These are phyloP conservation scores for Cryptosporidium baileyi DNA, from an alignment of 169 alveolate species.

Conservation along the genomic window DNA sequence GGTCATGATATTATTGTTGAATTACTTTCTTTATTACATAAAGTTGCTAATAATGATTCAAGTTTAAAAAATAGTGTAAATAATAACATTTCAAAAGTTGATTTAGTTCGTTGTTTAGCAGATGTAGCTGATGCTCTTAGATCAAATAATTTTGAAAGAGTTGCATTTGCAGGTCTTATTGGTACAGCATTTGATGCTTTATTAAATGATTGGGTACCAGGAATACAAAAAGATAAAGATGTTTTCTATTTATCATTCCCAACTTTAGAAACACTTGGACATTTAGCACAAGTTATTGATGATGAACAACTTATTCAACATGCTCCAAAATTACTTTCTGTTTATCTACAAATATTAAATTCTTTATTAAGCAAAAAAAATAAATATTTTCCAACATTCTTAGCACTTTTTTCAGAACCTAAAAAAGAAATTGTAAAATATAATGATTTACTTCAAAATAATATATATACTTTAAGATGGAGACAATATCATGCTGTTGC, in stretches of 20 bases:
- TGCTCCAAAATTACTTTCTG: conserved; percentile 60
- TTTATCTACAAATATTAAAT: conserved; percentile 54
- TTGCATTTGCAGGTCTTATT: conserved; percentile 50
- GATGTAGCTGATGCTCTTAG: conserved; percentile 68
- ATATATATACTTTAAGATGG: conserved; percentile 57
- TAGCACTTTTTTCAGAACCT: conserved; percentile 17
- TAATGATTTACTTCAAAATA: conserved; percentile 37
- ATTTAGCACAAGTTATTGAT: conserved; percentile 66
- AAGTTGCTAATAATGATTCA: conserved; percentile 42
- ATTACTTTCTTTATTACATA: conserved; percentile 50
- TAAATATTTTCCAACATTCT: conserved; percentile 48
- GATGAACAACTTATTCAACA: conserved; percentile 63
- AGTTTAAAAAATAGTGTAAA: background rate
- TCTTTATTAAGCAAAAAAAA: conserved; percentile 54
- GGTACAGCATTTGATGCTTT: conserved; percentile 69
- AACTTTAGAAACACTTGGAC: conserved; percentile 64
- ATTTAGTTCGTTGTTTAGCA: conserved; percentile 64
- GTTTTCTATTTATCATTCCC: conserved; percentile 59
- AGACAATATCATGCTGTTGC: conserved; percentile 58
- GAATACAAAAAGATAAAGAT: conserved; percentile 59
- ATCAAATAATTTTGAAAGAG: conserved; percentile 8
- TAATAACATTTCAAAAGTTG: conserved; percentile 38
- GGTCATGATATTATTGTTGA: conserved; percentile 69
- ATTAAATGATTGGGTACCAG: conserved; percentile 64
- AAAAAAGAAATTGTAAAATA: background rate